Conservation (phyloP, 2,329 filamentous ascomycete genomes). For the Paecilomyces variotii region DNA sequence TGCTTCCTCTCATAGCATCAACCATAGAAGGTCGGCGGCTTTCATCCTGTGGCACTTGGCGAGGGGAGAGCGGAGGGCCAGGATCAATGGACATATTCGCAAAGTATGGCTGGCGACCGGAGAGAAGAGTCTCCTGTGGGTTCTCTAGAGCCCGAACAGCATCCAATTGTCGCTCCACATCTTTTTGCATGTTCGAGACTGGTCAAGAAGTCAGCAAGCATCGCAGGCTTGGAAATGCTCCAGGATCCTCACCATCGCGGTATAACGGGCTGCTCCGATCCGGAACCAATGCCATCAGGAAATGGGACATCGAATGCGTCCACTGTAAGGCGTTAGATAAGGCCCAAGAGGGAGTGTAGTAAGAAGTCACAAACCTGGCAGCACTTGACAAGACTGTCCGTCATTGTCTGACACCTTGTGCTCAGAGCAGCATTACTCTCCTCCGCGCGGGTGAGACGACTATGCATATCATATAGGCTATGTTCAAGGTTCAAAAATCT, state of each 20-base stretch:
- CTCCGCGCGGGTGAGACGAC: constrained; percentile 70
- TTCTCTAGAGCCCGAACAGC: constrained; percentile 48
- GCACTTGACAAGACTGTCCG: constrained; percentile 70
- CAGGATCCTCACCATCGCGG: constrained; percentile 62
- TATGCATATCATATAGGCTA: constrained; percentile 69
- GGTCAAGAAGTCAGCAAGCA: constrained; percentile 10
- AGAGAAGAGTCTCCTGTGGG: constrained; percentile 58
- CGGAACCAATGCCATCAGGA: constrained; percentile 65
- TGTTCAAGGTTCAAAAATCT: constrained; percentile 72
- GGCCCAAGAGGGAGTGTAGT: constrained; percentile 1
- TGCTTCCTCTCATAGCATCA: constrained; percentile 53
- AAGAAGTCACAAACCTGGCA: constrained; percentile 48
- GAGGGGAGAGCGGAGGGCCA: constrained; percentile 69
- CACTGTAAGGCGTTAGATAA: constrained; percentile 44
- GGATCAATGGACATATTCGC: constrained; percentile 56
- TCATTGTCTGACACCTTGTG: constrained; percentile 69
- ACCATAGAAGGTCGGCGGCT: constrained; percentile 63
- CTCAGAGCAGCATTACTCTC: constrained; percentile 73
- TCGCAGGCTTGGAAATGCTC: too few relatives aligned
- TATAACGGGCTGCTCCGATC: constrained; percentile 69
- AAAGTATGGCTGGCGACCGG: constrained; percentile 59
- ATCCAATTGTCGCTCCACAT: constrained; percentile 55
- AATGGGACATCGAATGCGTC: constrained; percentile 75
- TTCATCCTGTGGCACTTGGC: constrained; percentile 80
- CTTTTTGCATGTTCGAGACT: constrained; percentile 54